Conservation (phyloP, 495 filamentous ascomycete genomes). For the Cercophora samala region DNA sequence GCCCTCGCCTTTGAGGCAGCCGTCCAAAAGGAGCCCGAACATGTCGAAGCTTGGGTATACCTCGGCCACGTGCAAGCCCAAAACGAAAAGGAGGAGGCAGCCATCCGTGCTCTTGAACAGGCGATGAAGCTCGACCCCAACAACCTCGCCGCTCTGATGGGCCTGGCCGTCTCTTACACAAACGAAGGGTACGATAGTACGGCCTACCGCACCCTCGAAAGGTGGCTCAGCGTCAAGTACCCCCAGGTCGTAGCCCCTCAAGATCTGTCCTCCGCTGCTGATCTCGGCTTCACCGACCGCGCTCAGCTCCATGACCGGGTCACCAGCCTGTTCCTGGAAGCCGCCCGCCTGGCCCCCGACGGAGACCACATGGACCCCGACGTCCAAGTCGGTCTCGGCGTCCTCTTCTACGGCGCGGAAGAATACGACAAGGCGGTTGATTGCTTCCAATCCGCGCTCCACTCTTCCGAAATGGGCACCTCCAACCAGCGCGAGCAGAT, state of each 20-base stretch:
- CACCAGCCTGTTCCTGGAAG: slow-evolving; percentile 83
- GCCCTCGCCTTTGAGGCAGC: slow-evolving; percentile 97
- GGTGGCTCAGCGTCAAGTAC: slow-evolving; percentile 93
- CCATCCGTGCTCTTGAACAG: slow-evolving; percentile 95
- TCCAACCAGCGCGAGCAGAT: slow-evolving; percentile 72
- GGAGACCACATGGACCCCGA: slow-evolving; percentile 92
- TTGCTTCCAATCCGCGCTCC: slow-evolving; percentile 89
- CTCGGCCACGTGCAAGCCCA: slow-evolving; percentile 90
- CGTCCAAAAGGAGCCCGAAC: slow-evolving; percentile 79
- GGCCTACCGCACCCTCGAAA: slow-evolving; percentile 93
- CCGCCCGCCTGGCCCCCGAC: slow-evolving; percentile 83
- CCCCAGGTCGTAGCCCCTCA: slow-evolving; percentile 67
- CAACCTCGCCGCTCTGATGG: slow-evolving; percentile 89
- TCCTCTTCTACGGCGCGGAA: slow-evolving; percentile 96
- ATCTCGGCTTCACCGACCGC: slow-evolving; percentile 90
- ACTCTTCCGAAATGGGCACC: slow-evolving; percentile 71
- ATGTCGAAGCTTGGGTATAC: slow-evolving; percentile 89
- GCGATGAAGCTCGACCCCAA: slow-evolving; percentile 81
- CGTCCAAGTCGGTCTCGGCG: slow-evolving; percentile 94
- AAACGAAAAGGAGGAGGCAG: slow-evolving; percentile 96
- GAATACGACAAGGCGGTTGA: slow-evolving; percentile 98
- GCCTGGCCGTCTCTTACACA: slow-evolving; percentile 93
- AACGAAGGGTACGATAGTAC: slow-evolving; percentile 98
- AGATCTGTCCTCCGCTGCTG: slow-evolving; percentile 64
- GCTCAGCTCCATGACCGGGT: slow-evolving; percentile 86